Evolutionary conservation across 352 stramenopile species (phyloP), one percentile per base, ranked within the genome.

Genomic region (Pythium volutum): DNA sequence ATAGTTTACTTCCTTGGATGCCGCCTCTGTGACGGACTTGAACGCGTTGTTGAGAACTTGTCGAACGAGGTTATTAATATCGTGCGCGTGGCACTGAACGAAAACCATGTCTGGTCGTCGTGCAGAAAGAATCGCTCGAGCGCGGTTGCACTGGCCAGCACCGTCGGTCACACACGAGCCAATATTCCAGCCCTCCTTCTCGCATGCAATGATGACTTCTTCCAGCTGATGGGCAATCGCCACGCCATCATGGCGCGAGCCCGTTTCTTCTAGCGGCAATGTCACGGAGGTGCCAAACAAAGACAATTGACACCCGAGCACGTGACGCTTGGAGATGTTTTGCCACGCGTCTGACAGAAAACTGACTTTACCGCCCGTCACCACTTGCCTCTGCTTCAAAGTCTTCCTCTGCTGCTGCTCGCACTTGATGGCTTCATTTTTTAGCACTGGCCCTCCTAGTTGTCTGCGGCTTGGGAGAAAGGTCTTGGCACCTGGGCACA

Each of bases 11-110:
- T 4, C 29, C 4, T 4, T 33, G 4, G 29, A 33, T 9, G 29
- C 29, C 9, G 4, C 9, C 9, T 33, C 9, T 9, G 29, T 9
- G 9, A 33, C 9, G 29, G 29, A 33, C 4, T 9, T 33, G 29
- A 46, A 46, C 18, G 2, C 9, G 1, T 11, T 31, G 8, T 45
- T 34, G 26, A 62, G 55, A 6, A 62, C 55, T 1, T 52, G 1
- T n/a, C 22, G 3, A 1, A 62, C 42, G 41, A 62, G 42, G 22
- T 62, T 62, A 29, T 62, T 62, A 11, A 53, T 53, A 29, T 62
- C 55, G 18, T 62, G 55, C 3, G 55, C 55, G 18, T 33, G 14
- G 39, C 55, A 62, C 0, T 53, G 22, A 16, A 62, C 1, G 18
- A 62, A 62, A 14, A 38, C 27, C 26, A 62, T 43, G 8, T 53